Percentiles rank a stretch among this genome's conserved stretches.
These are phyloP conservation scores for Pezicula neosporulosa DNA, from an alignment of 2,329 filamentous ascomycete genomes.

Conservation along the genomic window DNA sequence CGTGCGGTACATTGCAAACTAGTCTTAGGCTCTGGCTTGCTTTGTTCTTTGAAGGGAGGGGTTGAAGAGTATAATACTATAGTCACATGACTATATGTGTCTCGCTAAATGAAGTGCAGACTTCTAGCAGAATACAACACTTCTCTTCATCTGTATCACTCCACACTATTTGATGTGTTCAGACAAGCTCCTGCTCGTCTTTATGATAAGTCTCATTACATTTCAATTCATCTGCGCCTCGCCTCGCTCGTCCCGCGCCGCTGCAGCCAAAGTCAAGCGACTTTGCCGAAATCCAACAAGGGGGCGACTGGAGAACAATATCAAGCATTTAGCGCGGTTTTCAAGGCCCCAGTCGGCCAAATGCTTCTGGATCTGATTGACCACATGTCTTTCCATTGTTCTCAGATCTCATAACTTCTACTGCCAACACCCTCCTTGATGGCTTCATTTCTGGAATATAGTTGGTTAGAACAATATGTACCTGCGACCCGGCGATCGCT, in stretches of 20 bases:
- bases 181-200: too few relatives aligned
- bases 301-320: constrained; percentile 21
- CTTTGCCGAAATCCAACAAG: background rate
- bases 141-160: too few relatives aligned
- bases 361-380: constrained; percentile 7
- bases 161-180: too few relatives aligned
- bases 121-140: too few relatives aligned
- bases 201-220: too few relatives aligned
- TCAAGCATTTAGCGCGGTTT: constrained; percentile 8
- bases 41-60: too few relatives aligned
- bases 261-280: background rate
- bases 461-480: background rate
- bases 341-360: constrained; percentile 3
- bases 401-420: background rate
- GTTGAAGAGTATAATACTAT: too few relatives aligned
- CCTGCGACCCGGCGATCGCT: background rate
- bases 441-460: background rate
- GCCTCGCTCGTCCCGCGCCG: background rate
- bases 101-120: too few relatives aligned
- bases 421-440: background rate
- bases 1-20: too few relatives aligned
- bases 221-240: too few relatives aligned
- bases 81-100: too few relatives aligned
- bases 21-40: too few relatives aligned
- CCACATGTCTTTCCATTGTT: background rate